These are phyloP conservation scores for Carex littledalei DNA, from an alignment of 176 grass and related monocot genomes.

Conservation along the genomic window DNA sequence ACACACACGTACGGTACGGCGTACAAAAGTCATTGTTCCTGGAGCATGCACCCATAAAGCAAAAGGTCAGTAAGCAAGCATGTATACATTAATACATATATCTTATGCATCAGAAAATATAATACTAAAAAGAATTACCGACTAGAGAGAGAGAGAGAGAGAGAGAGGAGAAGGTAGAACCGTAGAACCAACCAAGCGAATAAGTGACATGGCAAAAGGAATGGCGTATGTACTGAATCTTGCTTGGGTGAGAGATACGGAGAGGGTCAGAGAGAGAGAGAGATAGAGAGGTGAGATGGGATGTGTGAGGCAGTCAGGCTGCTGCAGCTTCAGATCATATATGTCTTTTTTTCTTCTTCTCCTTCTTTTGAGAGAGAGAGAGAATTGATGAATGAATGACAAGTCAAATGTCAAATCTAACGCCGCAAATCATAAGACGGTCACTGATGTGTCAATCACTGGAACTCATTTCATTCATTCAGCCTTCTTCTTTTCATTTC, in stretches of 20 bases:
- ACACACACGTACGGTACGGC: neutral
- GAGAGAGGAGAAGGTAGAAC: no score
- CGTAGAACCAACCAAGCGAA: neutral
- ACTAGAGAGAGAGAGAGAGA: no score
- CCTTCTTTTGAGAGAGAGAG: neutral
- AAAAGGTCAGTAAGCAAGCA: no score
- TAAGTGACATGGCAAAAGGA: slow-evolving; percentile 12
- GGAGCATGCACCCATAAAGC: neutral
- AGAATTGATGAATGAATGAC: slow-evolving; percentile 30
- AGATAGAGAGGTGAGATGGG: slow-evolving; percentile 22
- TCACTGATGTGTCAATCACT: slow-evolving; percentile 44
- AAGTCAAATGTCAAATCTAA: slow-evolving; percentile 46
- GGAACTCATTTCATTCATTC: no score
- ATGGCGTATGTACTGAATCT: slow-evolving; percentile 6
- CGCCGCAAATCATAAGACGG: slow-evolving; percentile 55
- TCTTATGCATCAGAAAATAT: no score
- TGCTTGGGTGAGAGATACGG: neutral
- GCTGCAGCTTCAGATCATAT: neutral
- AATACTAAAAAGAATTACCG: no score
- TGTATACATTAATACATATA: no score
- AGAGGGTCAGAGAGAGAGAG: neutral
- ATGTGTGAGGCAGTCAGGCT: slow-evolving; percentile 24
- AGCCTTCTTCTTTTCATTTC: neutral
- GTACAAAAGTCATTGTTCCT: slow-evolving; percentile 7
- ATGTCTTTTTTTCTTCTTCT: neutral